Evolutionary conservation across 345 rosid species (phyloP).

Genomic region (Ceriops decandra): DNA sequence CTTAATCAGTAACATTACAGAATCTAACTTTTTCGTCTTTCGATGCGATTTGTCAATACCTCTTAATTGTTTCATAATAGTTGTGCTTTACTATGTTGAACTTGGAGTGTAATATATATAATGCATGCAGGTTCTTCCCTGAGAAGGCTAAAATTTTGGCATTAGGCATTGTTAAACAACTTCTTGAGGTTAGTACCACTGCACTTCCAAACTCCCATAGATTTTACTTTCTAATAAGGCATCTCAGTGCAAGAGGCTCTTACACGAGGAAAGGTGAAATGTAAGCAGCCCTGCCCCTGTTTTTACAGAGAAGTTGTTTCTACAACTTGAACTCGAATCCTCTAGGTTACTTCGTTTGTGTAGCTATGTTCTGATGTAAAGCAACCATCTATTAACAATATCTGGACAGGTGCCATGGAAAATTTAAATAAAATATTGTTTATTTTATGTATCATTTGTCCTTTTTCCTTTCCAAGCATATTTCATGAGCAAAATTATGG

Average conservation of each 20-base stretch:
- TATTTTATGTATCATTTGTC: not conserved
- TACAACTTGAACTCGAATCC: too few relatives aligned
- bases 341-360: not conserved
- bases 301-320: too few relatives aligned
- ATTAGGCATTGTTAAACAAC: slow-evolving; percentile 50
- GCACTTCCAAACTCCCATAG: not conserved
- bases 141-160: slow-evolving; percentile 73
- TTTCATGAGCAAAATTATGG: not conserved
- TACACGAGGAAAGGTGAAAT: too few relatives aligned
- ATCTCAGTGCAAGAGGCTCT: too few relatives aligned
- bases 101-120: slow-evolving; percentile 15
- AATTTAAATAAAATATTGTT: not conserved
- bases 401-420: not conserved
- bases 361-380: not conserved
- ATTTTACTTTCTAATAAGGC: too few relatives aligned
- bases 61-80: not conserved
- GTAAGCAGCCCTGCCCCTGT: too few relatives aligned
- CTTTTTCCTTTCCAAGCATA: not conserved
- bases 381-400: not conserved
- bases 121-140: slow-evolving; percentile 70
- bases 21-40: not conserved
- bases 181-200: slow-evolving; percentile 50
- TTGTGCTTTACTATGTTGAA: not conserved
- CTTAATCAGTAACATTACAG: not conserved
- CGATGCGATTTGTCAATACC: not conserved